Conservation (phyloP, 2,329 filamentous ascomycete genomes). For the Stachybotrys echinatus region DNA sequence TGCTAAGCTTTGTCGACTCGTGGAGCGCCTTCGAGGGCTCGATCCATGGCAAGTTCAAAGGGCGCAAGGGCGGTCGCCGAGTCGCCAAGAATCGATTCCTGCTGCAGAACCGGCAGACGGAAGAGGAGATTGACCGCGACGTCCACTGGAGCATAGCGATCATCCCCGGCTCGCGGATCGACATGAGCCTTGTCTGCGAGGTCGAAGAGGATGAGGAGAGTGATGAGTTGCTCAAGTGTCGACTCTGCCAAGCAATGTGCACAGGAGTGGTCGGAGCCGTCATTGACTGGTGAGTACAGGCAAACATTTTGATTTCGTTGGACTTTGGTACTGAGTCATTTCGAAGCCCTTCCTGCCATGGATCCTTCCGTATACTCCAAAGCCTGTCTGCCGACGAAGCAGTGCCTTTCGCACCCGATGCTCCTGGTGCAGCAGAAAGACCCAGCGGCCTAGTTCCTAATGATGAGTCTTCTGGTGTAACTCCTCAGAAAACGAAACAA, state of each 20-base stretch:
- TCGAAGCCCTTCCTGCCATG: neutral
- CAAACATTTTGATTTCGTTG: neutral
- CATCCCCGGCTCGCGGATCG: neutral
- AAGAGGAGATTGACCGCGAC: neutral
- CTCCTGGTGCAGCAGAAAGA: neutral
- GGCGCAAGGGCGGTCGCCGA: neutral
- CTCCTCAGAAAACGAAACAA: neutral
- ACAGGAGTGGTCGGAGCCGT: neutral
- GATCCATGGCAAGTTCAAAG: neutral
- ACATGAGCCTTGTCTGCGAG: neutral
- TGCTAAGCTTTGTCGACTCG: neutral
- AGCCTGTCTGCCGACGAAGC: neutral
- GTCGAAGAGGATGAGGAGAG: neutral
- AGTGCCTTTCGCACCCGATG: neutral
- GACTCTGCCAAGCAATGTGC: neutral
- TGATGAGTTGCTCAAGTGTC: neutral
- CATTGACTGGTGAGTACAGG: neutral
- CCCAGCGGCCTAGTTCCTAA: too few relatives aligned
- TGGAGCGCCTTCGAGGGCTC: neutral
- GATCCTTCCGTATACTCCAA: neutral
- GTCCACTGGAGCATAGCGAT: neutral
- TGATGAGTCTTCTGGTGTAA: too few relatives aligned
- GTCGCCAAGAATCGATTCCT: neutral
- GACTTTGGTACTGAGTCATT: neutral
- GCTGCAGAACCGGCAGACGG: neutral